Evolutionary conservation across 2,329 filamentous ascomycete genomes (phyloP).

Genomic region (Dactylellina sp.): DNA sequence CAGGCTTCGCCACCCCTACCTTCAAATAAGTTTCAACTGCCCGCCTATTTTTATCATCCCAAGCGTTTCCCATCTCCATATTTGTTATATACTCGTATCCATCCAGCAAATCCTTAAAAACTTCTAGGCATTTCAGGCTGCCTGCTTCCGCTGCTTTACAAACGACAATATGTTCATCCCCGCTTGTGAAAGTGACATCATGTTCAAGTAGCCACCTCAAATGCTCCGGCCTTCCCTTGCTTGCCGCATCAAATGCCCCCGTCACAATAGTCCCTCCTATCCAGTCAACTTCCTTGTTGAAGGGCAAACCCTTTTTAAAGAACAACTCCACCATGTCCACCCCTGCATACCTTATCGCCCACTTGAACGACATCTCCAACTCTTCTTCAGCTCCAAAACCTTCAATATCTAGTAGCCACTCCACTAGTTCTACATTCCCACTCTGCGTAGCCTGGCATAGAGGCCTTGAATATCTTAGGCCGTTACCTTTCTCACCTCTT

Average conservation of each 20-base stretch:
- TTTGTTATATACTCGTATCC: conserved; percentile 20
- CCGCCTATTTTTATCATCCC: conserved; percentile 18
- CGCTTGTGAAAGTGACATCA: conserved; percentile 13
- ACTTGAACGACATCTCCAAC: conserved; percentile 32
- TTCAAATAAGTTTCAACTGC: conserved; percentile 24
- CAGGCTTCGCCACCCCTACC: conserved; percentile 5
- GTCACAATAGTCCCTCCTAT: conserved; percentile 7
- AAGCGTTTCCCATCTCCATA: conserved; percentile 9
- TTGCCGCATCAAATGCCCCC: conserved; percentile 12
- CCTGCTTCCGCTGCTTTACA: conserved; percentile 22
- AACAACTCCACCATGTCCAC: conserved; percentile 39
- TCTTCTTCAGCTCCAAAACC: conserved; percentile 1
- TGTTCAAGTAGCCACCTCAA: conserved; percentile 24
- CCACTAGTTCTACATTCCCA: conserved; percentile 35
- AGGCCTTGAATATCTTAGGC: conserved; percentile 11
- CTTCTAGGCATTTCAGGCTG: conserved; percentile 12
- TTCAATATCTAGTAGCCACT: conserved; percentile 16
- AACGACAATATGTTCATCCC: conserved; percentile 14
- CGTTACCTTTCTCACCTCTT: conserved; percentile 7
- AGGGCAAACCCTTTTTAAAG: conserved; percentile 27
- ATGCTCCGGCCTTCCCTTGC: conserved; percentile 14
- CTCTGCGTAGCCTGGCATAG: conserved; percentile 41
- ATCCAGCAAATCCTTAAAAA: conserved; percentile 16
- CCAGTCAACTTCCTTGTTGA: not conserved
- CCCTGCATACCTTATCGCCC: conserved; percentile 32